Conservation (phyloP, 192 early-diverging fungal species). For the Rhizophagus prolifer region DNA sequence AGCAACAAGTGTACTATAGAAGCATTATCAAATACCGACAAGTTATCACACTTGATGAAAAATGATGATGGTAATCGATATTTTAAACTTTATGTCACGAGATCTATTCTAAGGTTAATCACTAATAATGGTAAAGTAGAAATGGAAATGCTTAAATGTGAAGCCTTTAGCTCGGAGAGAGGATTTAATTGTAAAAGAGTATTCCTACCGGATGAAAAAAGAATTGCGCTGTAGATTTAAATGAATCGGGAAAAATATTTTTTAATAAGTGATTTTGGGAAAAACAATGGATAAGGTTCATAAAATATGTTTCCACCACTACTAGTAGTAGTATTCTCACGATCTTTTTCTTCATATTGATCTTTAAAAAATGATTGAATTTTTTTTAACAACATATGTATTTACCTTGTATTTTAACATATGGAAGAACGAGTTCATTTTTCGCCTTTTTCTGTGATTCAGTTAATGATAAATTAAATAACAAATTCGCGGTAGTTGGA, state of each 20-base stretch:
- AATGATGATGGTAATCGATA: constrained; percentile 6
- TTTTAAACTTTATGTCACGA: constrained; percentile 11
- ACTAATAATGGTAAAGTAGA: constrained; percentile 1
- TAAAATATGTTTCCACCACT: constrained; percentile 69
- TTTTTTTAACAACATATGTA: neutral
- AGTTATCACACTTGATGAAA: constrained; percentile 13
- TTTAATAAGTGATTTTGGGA: no score
- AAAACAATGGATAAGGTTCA: constrained; percentile 59
- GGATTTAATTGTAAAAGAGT: constrained; percentile 22
- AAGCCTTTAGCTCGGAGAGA: constrained; percentile 26
- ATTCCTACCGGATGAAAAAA: constrained; percentile 10
- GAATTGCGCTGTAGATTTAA: constrained; percentile 9
- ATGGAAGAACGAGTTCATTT: constrained; percentile 77
- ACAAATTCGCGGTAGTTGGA: constrained; percentile 71
- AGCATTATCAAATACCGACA: constrained; percentile 13
- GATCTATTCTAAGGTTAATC: constrained; percentile 9
- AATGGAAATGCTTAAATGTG: constrained; percentile 25
- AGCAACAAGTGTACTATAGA: neutral
- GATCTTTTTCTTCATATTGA: constrained; percentile 24
- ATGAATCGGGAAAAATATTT: no score
- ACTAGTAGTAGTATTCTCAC: neutral
- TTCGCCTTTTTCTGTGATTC: constrained; percentile 78
- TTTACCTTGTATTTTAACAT: constrained; percentile 64
- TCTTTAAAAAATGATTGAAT: no score
- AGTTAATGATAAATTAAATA: constrained; percentile 83